Base-by-base conservation (phyloP, 805 yeast species). In the Candida vartiovaarae region DNA sequence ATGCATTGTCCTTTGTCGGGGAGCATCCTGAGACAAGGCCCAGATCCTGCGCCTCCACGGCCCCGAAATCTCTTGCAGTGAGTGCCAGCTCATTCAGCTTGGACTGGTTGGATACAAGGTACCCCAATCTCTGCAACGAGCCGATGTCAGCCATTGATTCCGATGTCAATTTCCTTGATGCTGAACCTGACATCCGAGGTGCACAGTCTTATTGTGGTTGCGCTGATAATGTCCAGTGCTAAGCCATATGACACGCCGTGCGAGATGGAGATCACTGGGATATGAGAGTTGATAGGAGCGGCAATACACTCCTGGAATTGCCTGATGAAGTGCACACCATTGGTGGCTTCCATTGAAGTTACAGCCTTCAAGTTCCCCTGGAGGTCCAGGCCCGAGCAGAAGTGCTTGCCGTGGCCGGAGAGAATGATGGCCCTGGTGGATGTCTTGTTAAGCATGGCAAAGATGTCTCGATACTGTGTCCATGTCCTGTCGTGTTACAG, bases 131-230 rank as follows among this genome's bases (percentile, higher is more conserved):
- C 62, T 84, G 90, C 45, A 84, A 66, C 1, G 85, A 72, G 4
- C 95, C 95, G 55, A 84, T 82, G 58, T 85, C 93, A 2, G 93
- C 89, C 33, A 85, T 74, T 57, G n/a, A 85, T 70, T 3, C 91
- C 93, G 42, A 84, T 69, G 48, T 78, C 76, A 47, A 84, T 78
- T 62, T 84, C 95, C 44, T 82, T 75, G 44, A 85, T 74, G 35
- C 83, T 71, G 50, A 82, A 69, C 34, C 56, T 62, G 10, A 75
- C 71, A 49, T 75, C 82, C 29, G 64, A 63, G 3, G 79, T 64
- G 8, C 78, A 77, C 9, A 80, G 59, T 41, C 90, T 71, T 25
- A 84, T 74, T 11, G 78, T 70, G 28, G 74, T 70, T 0, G 84
- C 75, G 10, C 81, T 63, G 6, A 82, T 63, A 36, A 84, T 73